Evolutionary conservation across 345 rosid species (phyloP), one percentile per base, ranked within the genome.

Genomic region (Gossypium thurberi): DNA sequence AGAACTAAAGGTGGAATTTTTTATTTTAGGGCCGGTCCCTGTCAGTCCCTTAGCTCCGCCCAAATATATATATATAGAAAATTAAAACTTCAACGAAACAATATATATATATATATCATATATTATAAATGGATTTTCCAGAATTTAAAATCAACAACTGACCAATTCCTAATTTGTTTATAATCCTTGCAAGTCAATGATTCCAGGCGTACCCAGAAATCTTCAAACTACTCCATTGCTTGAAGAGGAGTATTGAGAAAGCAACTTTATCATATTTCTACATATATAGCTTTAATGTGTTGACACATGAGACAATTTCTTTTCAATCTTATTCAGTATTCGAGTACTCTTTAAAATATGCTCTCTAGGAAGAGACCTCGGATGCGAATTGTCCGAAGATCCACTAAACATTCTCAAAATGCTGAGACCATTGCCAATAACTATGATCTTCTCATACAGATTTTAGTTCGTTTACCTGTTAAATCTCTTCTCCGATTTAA

Each of bases 401-500:
- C 50, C 25, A 64, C 10, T 1, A 65, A 2, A 18, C 62, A 78
- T 33, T 52, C 1, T 37, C 46, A 55, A 17, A 79, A 65, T 61
- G 56, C 42, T 69, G 72, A 75, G 25, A 61, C 75, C 40, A 28
- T 69, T n/a, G 40, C 55, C 18, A 47, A 66, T 13, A 65, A 48
- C 70, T 13, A 46, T 47, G 80, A 84, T 55, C 83, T 78, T 46
- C 57, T 81, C 10, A 52, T 21, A 15, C 47, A 65, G 20, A 77
- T 79, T 64, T 77, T 81, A 61, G 25, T 73, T 66, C 33, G 73
- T 8, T 44, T 77, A 15, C 87, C 81, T 1, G 43, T 77, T 67
- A 75, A 69, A 71, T 77, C 81, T 10, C 58, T 84, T 23, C 48
- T 81, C 53, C 63, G n/a, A 62, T 81, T 84, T 77, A 84, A 81